These are phyloP conservation scores for Verticillium tricorpus DNA, from an alignment of 2,329 filamentous ascomycete genomes.

Conservation along the genomic window DNA sequence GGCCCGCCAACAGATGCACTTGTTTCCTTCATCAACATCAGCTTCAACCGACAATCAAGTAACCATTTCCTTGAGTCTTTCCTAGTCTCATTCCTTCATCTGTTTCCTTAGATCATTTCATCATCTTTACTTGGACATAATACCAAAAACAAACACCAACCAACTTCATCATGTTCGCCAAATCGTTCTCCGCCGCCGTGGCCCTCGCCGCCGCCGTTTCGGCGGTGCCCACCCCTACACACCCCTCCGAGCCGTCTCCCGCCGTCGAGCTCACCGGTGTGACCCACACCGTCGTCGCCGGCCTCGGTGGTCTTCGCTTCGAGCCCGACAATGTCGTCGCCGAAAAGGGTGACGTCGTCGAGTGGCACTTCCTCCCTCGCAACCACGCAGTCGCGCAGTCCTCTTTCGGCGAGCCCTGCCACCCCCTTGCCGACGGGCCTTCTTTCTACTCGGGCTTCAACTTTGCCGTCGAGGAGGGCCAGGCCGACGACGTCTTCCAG, in stretches of 20 bases:
- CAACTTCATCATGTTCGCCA: constrained; percentile 25
- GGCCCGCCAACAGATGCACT: neutral
- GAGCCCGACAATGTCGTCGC: constrained; percentile 46
- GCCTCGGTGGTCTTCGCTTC: constrained; percentile 41
- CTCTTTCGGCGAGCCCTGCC: constrained; percentile 36
- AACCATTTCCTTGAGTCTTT: constrained; percentile 4
- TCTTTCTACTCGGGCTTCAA: constrained; percentile 44
- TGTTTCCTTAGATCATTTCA: constrained; percentile 2
- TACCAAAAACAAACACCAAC: neutral
- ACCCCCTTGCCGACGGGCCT: constrained; percentile 28
- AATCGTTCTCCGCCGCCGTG: constrained; percentile 20
- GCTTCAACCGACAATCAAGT: neutral
- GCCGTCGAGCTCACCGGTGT: constrained; percentile 31
- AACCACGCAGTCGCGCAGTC: constrained; percentile 46
- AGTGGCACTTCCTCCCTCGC: constrained; percentile 49
- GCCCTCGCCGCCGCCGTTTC: constrained; percentile 18
- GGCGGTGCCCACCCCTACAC: constrained; percentile 26
- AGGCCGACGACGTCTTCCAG: constrained; percentile 38
- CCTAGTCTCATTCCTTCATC: neutral
- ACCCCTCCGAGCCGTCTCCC: constrained; percentile 18
- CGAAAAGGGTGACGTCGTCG: constrained; percentile 42
- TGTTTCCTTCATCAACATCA: constrained; percentile 1
- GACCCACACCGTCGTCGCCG: constrained; percentile 42
- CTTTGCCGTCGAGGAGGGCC: constrained; percentile 28
- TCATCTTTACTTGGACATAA: neutral